A percentile compares a stretch with the other conserved stretches of the same genome.
These are phyloP conservation scores for Dipteronia dyeriana DNA, from an alignment of 345 rosid species.

Conservation along the genomic window DNA sequence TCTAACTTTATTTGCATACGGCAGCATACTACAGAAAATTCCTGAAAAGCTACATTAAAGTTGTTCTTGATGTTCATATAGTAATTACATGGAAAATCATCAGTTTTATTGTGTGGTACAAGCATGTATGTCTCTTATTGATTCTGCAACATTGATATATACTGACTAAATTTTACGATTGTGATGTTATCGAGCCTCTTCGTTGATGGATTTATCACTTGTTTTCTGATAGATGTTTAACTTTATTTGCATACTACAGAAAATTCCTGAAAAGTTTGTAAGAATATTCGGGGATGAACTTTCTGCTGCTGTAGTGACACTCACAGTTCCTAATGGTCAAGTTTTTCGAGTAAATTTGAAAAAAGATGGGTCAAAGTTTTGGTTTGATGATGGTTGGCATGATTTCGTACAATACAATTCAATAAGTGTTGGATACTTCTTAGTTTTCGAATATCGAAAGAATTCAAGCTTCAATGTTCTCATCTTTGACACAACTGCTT, in stretches of 20 bases:
- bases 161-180: background rate
- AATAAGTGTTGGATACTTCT: constrained; percentile 31
- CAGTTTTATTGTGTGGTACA: background rate
- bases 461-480: constrained; percentile 35
- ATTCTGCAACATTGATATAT: background rate
- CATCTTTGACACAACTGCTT: constrained; percentile 36
- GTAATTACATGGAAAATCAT: background rate
- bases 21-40: constrained; percentile 31
- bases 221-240: background rate
- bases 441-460: constrained; percentile 42
- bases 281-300: constrained; percentile 39
- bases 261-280: constrained; percentile 40
- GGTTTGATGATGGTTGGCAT: constrained; percentile 49
- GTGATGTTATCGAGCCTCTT: background rate
- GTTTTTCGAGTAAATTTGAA: constrained; percentile 40
- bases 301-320: constrained; percentile 31
- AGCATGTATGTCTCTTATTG: no score
- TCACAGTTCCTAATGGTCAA: constrained; percentile 35
- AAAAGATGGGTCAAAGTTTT: constrained; percentile 27
- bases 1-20: background rate
- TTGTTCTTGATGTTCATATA: no score
- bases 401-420: constrained; percentile 39
- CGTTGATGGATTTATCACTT: background rate
- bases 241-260: constrained; percentile 24
- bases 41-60: constrained; percentile 21